These are phyloP conservation scores for Limtongia smithiae DNA, from an alignment of 805 yeast genomes.

Conservation along the genomic window DNA sequence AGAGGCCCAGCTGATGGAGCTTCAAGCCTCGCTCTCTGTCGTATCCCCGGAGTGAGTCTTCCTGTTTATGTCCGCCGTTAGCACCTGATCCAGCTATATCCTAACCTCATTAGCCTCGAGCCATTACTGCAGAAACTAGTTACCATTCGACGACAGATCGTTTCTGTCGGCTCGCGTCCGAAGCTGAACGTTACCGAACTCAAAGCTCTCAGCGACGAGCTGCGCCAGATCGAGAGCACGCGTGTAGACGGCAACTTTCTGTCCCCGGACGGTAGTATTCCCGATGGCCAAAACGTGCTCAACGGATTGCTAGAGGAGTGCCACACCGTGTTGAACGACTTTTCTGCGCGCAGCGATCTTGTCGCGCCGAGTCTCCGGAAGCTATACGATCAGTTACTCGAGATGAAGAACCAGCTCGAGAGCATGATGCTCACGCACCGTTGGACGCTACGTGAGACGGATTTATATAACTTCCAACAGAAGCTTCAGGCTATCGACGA, in stretches of 20 bases:
- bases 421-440: constrained; percentile 85
- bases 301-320: constrained; percentile 69
- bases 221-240: constrained; percentile 45
- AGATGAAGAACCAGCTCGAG: constrained; percentile 70
- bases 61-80: neutral
- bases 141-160: constrained; percentile 57
- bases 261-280: constrained; percentile 33
- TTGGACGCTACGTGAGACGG: constrained; percentile 97
- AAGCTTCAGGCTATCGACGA: constrained; percentile 71
- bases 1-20: constrained; percentile 50
- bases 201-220: constrained; percentile 39
- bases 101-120: constrained; percentile 22
- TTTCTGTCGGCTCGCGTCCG: constrained; percentile 49
- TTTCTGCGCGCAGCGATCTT: constrained; percentile 45
- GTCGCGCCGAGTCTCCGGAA: constrained; percentile 51
- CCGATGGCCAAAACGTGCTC: constrained; percentile 35
- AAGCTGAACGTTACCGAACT: constrained; percentile 37
- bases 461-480: constrained; percentile 78
- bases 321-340: constrained; percentile 66
- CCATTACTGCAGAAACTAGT: constrained; percentile 58
- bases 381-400: constrained; percentile 60
- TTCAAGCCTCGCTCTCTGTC: constrained; percentile 54
- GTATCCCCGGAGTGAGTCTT: constrained; percentile 36
- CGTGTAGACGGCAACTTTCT: constrained; percentile 58
- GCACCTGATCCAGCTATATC: neutral